phyloP scores from a whole-genome alignment of 208 protist genomes.

The Trypanosoma melophagium region DNA sequence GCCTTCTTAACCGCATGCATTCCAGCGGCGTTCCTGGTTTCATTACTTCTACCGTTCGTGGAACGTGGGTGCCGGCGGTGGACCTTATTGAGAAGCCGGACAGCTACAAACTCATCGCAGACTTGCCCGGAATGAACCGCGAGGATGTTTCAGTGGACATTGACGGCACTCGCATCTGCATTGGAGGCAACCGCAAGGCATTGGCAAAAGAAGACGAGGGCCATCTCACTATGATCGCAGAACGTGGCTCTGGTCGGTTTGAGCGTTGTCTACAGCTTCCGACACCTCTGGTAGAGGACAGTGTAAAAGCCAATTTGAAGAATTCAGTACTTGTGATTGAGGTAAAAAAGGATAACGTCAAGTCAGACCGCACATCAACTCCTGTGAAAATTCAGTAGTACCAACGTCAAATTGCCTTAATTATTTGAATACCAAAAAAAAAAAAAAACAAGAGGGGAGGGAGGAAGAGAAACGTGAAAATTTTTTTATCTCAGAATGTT shows the following conservation, averaged over 20 bases:
- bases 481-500: background rate
- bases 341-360: constrained; percentile 45
- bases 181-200: constrained; percentile 61
- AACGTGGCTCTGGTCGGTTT: constrained; percentile 67
- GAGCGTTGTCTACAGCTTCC: constrained; percentile 77
- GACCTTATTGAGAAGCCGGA: constrained; percentile 64
- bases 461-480: background rate
- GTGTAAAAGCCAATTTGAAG: constrained; percentile 54
- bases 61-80: constrained; percentile 72
- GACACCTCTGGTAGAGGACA: constrained; percentile 30
- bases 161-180: constrained; percentile 58
- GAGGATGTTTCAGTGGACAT: constrained; percentile 67
- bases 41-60: constrained; percentile 49
- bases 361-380: constrained; percentile 9
- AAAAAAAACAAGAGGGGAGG: background rate
- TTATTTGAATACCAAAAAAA: background rate
- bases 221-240: constrained; percentile 32
- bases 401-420: background rate
- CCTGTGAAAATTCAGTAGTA: constrained; percentile 54
- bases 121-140: constrained; percentile 76
- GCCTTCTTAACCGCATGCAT: constrained; percentile 20
- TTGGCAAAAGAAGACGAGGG: constrained; percentile 36
- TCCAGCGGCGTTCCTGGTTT: constrained; percentile 19
- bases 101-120: constrained; percentile 58
- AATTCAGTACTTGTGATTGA: constrained; percentile 53